These are phyloP conservation scores for Acacia confusa DNA, from an alignment of 306 rosid genomes.

Conservation along the genomic window DNA sequence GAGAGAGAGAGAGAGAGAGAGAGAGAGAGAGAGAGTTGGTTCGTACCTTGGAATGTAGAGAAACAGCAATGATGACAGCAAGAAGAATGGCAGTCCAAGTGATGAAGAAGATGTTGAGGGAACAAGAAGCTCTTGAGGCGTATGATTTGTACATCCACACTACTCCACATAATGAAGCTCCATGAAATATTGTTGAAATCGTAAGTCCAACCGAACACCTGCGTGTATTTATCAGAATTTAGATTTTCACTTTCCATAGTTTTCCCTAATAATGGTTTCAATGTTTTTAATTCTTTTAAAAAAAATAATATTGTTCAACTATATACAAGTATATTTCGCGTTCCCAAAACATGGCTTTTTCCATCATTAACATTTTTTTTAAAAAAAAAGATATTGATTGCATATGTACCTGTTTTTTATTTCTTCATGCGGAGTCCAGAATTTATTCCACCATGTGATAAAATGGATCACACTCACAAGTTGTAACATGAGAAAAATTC, in stretches of 20 bases:
- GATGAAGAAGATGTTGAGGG: constrained; percentile 80
- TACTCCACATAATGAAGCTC: constrained; percentile 65
- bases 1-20: too few relatives aligned
- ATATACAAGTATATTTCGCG: too few relatives aligned
- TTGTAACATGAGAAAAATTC: constrained; percentile 53
- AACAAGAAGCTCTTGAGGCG: constrained; percentile 54
- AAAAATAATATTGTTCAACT: too few relatives aligned
- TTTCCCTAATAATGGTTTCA: too few relatives aligned
- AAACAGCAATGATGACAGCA: constrained; percentile 58
- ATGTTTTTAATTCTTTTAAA: too few relatives aligned
- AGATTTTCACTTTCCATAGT: too few relatives aligned
- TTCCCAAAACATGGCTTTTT: too few relatives aligned
- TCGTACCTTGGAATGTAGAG: constrained; percentile 78
- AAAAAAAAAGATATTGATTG: background rate
- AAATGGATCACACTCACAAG: constrained; percentile 81
- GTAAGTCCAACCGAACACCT: constrained; percentile 65
- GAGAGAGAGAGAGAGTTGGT: background rate
- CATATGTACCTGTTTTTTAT: constrained; percentile 57
- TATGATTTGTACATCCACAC: constrained; percentile 56
- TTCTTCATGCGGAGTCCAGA: constrained; percentile 73
- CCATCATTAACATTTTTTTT: background rate
- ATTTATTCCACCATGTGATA: constrained; percentile 86
- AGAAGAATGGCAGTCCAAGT: constrained; percentile 86
- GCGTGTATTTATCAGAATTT: too few relatives aligned
- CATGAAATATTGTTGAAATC: constrained; percentile 68